A percentile compares a stretch with the other conserved stretches of the same genome.
Conservation (phyloP, 75 land plant species). For the Chamaecyparis obtusa region DNA sequence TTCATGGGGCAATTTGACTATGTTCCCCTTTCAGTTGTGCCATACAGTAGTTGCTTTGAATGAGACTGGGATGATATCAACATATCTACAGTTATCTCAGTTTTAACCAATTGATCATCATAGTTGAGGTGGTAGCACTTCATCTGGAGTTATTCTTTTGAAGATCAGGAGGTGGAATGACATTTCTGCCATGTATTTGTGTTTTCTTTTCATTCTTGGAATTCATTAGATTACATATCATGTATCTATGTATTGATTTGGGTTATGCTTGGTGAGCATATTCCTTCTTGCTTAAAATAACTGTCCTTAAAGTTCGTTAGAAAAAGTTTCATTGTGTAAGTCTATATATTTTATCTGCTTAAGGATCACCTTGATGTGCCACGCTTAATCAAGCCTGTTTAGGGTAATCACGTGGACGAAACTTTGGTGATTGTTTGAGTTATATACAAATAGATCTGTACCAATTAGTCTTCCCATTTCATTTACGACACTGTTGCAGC, state of each 20-base stretch:
- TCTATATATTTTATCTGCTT: background rate
- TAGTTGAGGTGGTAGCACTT: constrained; percentile 4
- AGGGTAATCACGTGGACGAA: background rate
- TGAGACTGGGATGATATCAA: background rate
- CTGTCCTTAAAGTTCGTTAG: background rate
- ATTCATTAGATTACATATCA: background rate
- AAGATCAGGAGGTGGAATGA: background rate
- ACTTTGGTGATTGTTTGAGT: background rate
- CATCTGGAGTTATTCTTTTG: background rate
- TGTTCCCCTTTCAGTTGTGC: constrained; percentile 1
- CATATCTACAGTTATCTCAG: background rate
- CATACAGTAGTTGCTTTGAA: background rate
- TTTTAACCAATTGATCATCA: constrained; percentile 5
- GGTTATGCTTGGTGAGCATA: background rate
- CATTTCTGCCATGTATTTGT: background rate
- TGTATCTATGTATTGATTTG: too few species aligned
- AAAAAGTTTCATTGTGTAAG: background rate
- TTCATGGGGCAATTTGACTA: background rate
- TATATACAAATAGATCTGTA: background rate
- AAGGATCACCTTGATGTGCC: background rate
- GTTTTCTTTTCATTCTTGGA: background rate
- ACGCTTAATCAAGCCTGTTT: background rate
- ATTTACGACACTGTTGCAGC: background rate
- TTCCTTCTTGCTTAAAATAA: background rate
- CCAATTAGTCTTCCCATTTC: background rate